Evolutionary conservation across 176 grass and related monocot species (phyloP), one percentile per base, ranked within the genome.

Genomic region (Ensete ventricosum): DNA sequence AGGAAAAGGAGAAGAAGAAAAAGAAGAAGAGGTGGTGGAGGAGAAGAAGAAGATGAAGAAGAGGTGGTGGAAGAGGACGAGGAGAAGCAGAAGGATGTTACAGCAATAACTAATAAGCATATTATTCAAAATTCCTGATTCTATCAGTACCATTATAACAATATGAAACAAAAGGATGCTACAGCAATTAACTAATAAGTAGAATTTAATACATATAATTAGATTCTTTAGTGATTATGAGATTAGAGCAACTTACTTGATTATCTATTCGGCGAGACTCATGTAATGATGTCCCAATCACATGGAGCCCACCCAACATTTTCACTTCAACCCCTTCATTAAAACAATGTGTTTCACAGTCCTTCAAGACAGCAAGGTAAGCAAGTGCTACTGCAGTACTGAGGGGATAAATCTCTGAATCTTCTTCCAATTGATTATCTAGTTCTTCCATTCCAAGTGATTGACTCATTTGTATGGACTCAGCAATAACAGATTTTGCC

Each of bases 241-340:
- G 21, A 70, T 19, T 1, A 70, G 50, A 70, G 43, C 34, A 83
- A 87, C 77, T 88, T 88, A 92, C 90, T 80, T 97, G 94, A 80
- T 97, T 97, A 90, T 97, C 94, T 77, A 97, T 97, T 76, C 88
- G 82, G 71, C 94, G 85, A 14, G 94, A 97, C 70, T 97, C 94
- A 77, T 97, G 94, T 72, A 97, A 85, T 81, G 94, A 90, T 63
- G 94, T 97, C 69, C 90, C 94, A 78, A 97, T 86, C 76, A 97
- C 94, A 87, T 97, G 94, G 75, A 97, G 94, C 53, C 94, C 94
- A 71, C 94, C 94, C 81, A 97, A 91, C 76, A 16, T 79, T 84
- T 90, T 97, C 82, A 97, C 94, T 64, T 87, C 94, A 73, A 77
- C 55, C 48, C 94, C 94, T 83, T 97, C 94, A 66, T 68, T 80